Conservation (phyloP, 768 basidiomycete species). For the Cystoderma amianthinum region DNA sequence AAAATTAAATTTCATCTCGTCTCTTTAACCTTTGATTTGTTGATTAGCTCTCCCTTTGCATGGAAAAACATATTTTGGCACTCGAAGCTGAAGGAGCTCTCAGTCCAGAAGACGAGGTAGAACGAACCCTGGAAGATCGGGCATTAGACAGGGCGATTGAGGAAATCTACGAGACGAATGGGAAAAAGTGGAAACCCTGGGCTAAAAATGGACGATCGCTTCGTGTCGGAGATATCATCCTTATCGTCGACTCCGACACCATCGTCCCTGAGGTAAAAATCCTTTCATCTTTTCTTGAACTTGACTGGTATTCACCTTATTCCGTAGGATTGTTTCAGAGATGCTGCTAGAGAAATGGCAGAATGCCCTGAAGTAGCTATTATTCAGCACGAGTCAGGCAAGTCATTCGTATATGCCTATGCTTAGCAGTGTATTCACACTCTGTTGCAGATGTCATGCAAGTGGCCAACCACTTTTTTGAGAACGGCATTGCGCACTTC, state of each 20-base stretch:
- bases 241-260: constrained; percentile 80
- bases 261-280: constrained; percentile 60
- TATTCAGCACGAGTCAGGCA: constrained; percentile 85
- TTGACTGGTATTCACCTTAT: neutral
- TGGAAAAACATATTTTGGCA: constrained; percentile 43
- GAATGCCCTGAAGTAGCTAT: constrained; percentile 82
- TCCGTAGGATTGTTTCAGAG: constrained; percentile 74
- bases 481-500: constrained; percentile 86
- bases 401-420: constrained; percentile 5
- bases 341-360: constrained; percentile 80
- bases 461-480: constrained; percentile 84
- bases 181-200: constrained; percentile 62
- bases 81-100: constrained; percentile 34
- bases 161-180: constrained; percentile 57
- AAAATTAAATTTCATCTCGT: neutral
- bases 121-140: constrained; percentile 55
- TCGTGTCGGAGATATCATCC: constrained; percentile 72
- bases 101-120: constrained; percentile 27
- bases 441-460: constrained; percentile 70
- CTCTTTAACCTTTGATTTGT: constrained; percentile 5
- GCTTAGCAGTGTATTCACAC: neutral
- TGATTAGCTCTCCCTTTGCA: constrained; percentile 53
- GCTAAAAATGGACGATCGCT: constrained; percentile 69
- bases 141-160: constrained; percentile 72
- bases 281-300: neutral